Percentiles rank a stretch among this genome's conserved stretches.
Evolutionary conservation across 2,329 filamentous ascomycete species (phyloP).

Genomic region (Lecanosticta acicola): DNA sequence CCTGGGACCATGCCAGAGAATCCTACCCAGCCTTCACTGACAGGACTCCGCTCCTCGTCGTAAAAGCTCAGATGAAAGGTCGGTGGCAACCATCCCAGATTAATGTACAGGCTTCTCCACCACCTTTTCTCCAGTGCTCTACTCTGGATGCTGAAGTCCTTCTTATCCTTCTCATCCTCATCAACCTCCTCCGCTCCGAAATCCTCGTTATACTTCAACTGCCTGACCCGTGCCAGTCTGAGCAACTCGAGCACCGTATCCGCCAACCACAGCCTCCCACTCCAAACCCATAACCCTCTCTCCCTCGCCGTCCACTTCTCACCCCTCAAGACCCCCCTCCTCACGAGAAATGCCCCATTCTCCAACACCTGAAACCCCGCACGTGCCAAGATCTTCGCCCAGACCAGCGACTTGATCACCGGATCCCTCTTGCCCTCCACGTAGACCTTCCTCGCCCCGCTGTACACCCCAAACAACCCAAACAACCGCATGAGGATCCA

Average conservation of each 20-base stretch:
- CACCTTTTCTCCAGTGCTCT: conserved; percentile 42
- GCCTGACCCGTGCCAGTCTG: conserved; percentile 48
- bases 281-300: conserved; percentile 61
- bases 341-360: conserved; percentile 72
- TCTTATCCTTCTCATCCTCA: conserved; percentile 39
- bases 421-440: conserved; percentile 38
- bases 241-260: conserved; percentile 73
- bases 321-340: conserved; percentile 60
- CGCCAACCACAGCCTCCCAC: conserved; percentile 71
- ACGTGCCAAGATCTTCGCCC: conserved; percentile 63
- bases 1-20: conserved; percentile 51
- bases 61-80: conserved; percentile 78
- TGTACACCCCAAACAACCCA: conserved; percentile 61
- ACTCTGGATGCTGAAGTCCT: conserved; percentile 24
- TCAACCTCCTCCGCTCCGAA: conserved; percentile 31
- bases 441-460: conserved; percentile 52
- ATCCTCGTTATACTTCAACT: conserved; percentile 35
- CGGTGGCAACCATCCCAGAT: conserved; percentile 72
- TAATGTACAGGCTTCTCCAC: conserved; percentile 63
- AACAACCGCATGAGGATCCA: conserved; percentile 60
- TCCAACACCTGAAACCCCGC: conserved; percentile 72
- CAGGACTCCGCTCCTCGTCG: conserved; percentile 51
- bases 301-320: conserved; percentile 41
- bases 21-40: conserved; percentile 56
- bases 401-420: conserved; percentile 51